Evolutionary conservation across 176 grass and related monocot genomes (phyloP).

Genomic region (Avena sativa): DNA sequence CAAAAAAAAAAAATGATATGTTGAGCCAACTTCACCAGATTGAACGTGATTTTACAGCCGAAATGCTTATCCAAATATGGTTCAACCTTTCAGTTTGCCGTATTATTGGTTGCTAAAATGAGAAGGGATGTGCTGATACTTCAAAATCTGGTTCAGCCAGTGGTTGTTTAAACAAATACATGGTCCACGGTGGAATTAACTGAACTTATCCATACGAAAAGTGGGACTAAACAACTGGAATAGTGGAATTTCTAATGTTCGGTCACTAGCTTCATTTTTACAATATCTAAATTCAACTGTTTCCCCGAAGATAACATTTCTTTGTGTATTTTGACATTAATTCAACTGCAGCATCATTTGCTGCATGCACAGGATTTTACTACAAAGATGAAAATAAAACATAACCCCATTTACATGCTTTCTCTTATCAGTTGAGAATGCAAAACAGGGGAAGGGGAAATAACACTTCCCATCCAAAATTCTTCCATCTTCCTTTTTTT

Average conservation of each 20-base stretch:
- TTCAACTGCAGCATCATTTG: not conserved
- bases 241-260: not conserved
- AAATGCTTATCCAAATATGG: too few species aligned
- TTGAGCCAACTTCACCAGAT: too few species aligned
- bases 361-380: not conserved
- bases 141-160: not conserved
- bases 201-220: not conserved
- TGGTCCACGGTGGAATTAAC: not conserved
- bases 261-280: not conserved
- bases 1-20: too few species aligned
- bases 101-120: too few species aligned
- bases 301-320: not conserved
- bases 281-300: not conserved
- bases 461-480: not conserved
- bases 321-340: not conserved
- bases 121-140: slow-evolving; percentile 5
- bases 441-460: not conserved
- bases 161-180: not conserved
- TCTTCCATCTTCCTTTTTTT: not conserved
- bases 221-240: not conserved
- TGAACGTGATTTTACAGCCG: too few species aligned
- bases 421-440: not conserved
- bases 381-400: not conserved
- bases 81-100: too few species aligned
- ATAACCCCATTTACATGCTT: not conserved